Evolutionary conservation across 345 rosid species (phyloP).

Genomic region (Abelmoschus esculentus): DNA sequence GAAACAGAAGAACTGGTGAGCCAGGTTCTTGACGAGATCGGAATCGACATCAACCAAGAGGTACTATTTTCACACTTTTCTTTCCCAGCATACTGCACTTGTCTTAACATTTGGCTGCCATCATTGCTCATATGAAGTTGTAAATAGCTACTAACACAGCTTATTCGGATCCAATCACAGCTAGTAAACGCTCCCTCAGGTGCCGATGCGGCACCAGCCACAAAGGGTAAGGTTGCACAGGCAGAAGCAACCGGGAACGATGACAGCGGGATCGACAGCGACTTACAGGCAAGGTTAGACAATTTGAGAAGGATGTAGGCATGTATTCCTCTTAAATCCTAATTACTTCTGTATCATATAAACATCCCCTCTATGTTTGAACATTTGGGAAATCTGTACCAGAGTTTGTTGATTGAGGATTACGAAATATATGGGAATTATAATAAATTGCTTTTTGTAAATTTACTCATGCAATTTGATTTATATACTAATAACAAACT

Average conservation of each 20-base stretch:
- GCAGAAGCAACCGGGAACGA: slow-evolving; percentile 43
- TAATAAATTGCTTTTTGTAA: slow-evolving; percentile 11
- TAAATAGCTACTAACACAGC: neutral
- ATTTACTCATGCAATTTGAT: neutral
- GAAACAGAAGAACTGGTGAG: slow-evolving; percentile 68
- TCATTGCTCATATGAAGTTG: neutral
- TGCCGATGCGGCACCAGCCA: slow-evolving; percentile 49
- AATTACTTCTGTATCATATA: slow-evolving; percentile 13
- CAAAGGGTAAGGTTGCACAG: slow-evolving; percentile 54
- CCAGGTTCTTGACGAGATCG: slow-evolving; percentile 79
- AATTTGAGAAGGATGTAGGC: slow-evolving; percentile 58
- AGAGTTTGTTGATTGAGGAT: neutral
- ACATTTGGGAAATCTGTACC: slow-evolving; percentile 11
- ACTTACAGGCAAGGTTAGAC: slow-evolving; percentile 69
- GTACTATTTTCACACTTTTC: slow-evolving; percentile 20
- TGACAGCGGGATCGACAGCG: slow-evolving; percentile 57
- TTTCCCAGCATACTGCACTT: neutral
- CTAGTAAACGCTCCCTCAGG: slow-evolving; percentile 33
- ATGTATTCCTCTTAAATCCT: neutral
- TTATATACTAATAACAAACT: too few relatives aligned
- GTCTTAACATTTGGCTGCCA: too few relatives aligned
- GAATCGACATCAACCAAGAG: slow-evolving; percentile 56
- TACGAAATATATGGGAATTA: neutral
- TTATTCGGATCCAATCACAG: slow-evolving; percentile 23
- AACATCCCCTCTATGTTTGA: slow-evolving; percentile 2